Evolutionary conservation across 495 filamentous ascomycete genomes (phyloP).

Genomic region (Lophium mytilinum): DNA sequence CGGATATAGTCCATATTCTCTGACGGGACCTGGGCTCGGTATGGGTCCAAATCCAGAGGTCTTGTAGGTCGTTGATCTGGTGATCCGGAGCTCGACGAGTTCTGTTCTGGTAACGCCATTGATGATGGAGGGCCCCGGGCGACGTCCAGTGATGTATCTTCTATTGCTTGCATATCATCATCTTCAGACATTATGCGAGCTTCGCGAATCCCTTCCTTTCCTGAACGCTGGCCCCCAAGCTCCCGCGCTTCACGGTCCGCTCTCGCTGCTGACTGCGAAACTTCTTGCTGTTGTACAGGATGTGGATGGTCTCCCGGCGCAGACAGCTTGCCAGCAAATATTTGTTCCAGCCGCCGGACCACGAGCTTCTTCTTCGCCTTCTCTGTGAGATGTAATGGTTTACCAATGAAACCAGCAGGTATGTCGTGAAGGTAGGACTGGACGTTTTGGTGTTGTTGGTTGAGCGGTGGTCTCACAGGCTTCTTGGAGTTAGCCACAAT

Average conservation of each 20-base stretch:
- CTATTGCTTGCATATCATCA: slow-evolving; percentile 10
- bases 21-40: slow-evolving; percentile 54
- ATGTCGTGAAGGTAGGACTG: slow-evolving; percentile 55
- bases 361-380: slow-evolving; percentile 63
- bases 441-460: slow-evolving; percentile 44
- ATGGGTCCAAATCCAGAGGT: slow-evolving; percentile 62
- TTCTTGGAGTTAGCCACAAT: slow-evolving; percentile 5
- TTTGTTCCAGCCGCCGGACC: slow-evolving; percentile 61
- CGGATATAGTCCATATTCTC: slow-evolving; percentile 71
- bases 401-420: slow-evolving; percentile 50
- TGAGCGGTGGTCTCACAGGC: slow-evolving; percentile 23
- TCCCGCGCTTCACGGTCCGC: slow-evolving; percentile 34
- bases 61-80: slow-evolving; percentile 62
- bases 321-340: slow-evolving; percentile 63
- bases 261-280: slow-evolving; percentile 45
- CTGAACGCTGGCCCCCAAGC: slow-evolving; percentile 25
- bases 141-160: background rate
- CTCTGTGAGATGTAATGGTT: slow-evolving; percentile 48
- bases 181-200: slow-evolving; percentile 37
- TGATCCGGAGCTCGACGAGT: slow-evolving; percentile 10
- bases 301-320: slow-evolving; percentile 38
- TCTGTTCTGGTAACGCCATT: slow-evolving; percentile 5
- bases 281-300: slow-evolving; percentile 46
- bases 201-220: slow-evolving; percentile 41
- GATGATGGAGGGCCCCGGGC: background rate